Evolutionary conservation across 345 rosid species (phyloP), one percentile per base, ranked within the genome.

Genomic region (Eucalyptus polybractea): DNA sequence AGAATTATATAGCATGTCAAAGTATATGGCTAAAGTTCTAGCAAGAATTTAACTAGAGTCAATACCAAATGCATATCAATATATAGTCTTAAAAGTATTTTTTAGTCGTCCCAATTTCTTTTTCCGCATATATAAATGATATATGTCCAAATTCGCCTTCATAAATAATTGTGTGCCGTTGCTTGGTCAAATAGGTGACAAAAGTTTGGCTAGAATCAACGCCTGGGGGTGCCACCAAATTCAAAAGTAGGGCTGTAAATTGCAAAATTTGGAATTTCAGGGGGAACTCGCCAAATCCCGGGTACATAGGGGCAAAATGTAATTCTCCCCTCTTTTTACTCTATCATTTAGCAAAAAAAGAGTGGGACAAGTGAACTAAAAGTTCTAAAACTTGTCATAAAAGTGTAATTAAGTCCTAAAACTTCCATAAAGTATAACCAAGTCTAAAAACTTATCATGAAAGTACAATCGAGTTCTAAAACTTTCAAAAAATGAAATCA

Each of bases 381-480:
- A 56, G 0, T 1, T 56, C 1, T 56, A 56, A 56, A 56, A 56
- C 3, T 56, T 56, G 2, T 56, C 29, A 24, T 4, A 1, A 56
- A 56, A 8, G 62, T 56, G 6, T 4, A 56, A 2, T 2, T 10
- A 5, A 24, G 6, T 24, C 29, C 5, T 24, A 22, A 16, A 53
- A 7, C 1, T 53, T 53, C 7, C 56, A 53, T 16, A 53, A 53
- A 53, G 4, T 53, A 0, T 8, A 53, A 53, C 2, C 33, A 33
- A 33, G 3, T 53, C 24, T 3, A 3, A 53, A 56, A 56, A 56
- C 1, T 56, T 56, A 56, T 56, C 6, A 56, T 3, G 1, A 10
- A 56, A 54, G 0, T 56, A 2, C 0, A 56, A 56, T 56, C 7
- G 0, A 56, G 0, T 54, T 0, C 1, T 54, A 54, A 54, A 54